phyloP scores from a whole-genome alignment of 441 rosid species.

The Arabidopsis hybrid region DNA sequence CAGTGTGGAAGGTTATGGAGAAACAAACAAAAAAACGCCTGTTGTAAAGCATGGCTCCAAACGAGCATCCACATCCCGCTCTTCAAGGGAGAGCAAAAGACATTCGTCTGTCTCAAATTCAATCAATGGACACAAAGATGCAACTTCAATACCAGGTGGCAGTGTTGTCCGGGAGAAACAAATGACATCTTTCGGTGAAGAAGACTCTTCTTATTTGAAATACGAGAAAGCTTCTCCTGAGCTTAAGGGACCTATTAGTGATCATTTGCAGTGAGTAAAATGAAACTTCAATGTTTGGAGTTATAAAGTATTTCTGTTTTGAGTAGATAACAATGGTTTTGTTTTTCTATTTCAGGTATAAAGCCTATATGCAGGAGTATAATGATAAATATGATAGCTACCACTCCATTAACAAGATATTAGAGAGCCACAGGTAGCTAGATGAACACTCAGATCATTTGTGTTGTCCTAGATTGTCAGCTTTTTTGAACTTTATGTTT shows the following conservation, averaged over 20 bases:
- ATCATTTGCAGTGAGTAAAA: conserved; percentile 78
- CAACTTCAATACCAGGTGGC: conserved; percentile 49
- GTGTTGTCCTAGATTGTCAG: conserved; percentile 19
- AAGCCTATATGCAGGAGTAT: conserved; percentile 83
- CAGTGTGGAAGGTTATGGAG: conserved; percentile 73
- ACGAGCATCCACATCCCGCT: conserved; percentile 56
- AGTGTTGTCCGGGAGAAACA: conserved; percentile 57
- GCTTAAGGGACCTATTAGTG: conserved; percentile 80
- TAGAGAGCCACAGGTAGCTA: conserved; percentile 82
- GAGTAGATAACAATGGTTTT: conserved; percentile 18
- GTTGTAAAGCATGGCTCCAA: conserved; percentile 56
- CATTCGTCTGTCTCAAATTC: conserved; percentile 49
- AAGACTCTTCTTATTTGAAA: conserved; percentile 68
- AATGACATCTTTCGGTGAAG: conserved; percentile 70
- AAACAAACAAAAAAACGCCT: conserved; percentile 67
- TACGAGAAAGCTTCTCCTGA: conserved; percentile 86
- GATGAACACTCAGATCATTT: conserved; percentile 29
- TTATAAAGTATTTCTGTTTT: conserved; percentile 27
- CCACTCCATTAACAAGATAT: conserved; percentile 71
- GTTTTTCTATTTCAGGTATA: conserved; percentile 61
- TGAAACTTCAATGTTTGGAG: conserved; percentile 18
- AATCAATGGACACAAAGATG: conserved; percentile 59
- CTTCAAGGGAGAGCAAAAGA: conserved; percentile 60
- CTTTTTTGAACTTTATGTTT: conserved; percentile 13
- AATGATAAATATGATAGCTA: conserved; percentile 81